Base-by-base conservation (phyloP, 768 basidiomycete species). In the Suillus lakei region DNA sequence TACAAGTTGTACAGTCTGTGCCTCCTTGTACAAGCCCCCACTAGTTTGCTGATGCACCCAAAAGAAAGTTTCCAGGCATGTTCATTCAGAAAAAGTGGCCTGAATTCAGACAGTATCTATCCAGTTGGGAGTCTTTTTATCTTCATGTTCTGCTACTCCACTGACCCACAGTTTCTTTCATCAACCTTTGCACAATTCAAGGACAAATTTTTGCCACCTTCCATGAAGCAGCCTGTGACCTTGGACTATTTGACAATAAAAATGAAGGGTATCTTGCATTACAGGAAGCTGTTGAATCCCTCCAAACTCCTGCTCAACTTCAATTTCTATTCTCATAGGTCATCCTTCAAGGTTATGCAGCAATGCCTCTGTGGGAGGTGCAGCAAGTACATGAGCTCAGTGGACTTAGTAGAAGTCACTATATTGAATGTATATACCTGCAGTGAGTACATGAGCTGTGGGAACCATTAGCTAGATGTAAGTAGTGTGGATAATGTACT, bases 291-390 rank as follows among this genome's bases (percentile, higher is more conserved):
- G 65, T 83, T 0, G 56, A 70, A 9, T 65, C 65, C 3, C 68
- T 78, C 3, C 61, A 68, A 5, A 79, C 81, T 0, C 82, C 81
- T 0, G 59, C 64, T 2, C 80, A 83, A 64, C 70, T 84, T 0
- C 77, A 79, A 1, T 59, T 76, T 34, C 75, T 83, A 3, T 81
- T 83, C n/a, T 46, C 10, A 0, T n/a, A 23, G 10, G 12, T 46
- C n/a, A 10, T 46, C 9, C n/a, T 46, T 5, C 4, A 46, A 46
- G 44, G 44, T 0, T 46, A 46, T n/a, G 21, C 44, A 44, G 44
- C 21, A 5, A 23, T 13, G n/a, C 9, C 21, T 2, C 21, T 44
- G 0, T 44, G 44, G 44, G n/a, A n/a, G n/a, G n/a, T n/a, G n/a
- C n/a, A n/a, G n/a, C n/a, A n/a, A n/a, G n/a, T n/a, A n/a, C n/a